A percentile compares a stretch with the other conserved stretches of the same genome.
Evolutionary conservation across 2,329 filamentous ascomycete genomes (phyloP).

Genomic region (Pseudocercospora musae): DNA sequence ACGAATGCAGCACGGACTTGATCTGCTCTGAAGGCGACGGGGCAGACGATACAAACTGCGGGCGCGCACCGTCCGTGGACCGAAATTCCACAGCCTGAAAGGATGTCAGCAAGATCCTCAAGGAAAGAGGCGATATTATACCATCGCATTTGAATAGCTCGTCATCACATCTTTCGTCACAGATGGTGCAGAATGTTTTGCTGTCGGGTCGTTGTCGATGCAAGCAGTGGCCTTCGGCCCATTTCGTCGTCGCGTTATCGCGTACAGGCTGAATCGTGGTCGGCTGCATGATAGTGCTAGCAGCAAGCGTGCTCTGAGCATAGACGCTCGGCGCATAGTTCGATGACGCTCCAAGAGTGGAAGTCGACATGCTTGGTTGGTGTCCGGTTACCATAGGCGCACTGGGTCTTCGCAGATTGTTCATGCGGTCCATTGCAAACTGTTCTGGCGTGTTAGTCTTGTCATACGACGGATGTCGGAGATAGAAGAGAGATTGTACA

Average conservation of each 20-base stretch:
- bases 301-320: conserved; percentile 79
- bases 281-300: conserved; percentile 82
- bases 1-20: conserved; percentile 67
- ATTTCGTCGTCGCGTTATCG: conserved; percentile 75
- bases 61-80: conserved; percentile 59
- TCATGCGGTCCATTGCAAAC: conserved; percentile 73
- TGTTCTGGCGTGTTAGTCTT: conserved; percentile 35
- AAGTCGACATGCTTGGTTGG: conserved; percentile 64
- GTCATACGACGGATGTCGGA: conserved; percentile 26
- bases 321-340: conserved; percentile 78
- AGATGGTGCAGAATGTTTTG: conserved; percentile 65
- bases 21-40: conserved; percentile 62
- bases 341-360: conserved; percentile 48
- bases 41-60: conserved; percentile 62
- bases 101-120: conserved; percentile 17
- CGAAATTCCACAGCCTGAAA: conserved; percentile 52
- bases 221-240: conserved; percentile 83
- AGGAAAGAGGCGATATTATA: conserved; percentile 33
- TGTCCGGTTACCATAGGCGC: conserved; percentile 65
- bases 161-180: conserved; percentile 70
- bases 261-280: conserved; percentile 75
- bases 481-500: conserved; percentile 38
- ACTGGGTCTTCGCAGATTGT: conserved; percentile 60
- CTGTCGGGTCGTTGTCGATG: conserved; percentile 61
- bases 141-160: conserved; percentile 70